A percentile compares a stretch with the other conserved stretches of the same genome.
Conservation (phyloP, 2,329 filamentous ascomycete genomes). For the Plectosphaerella sp. region DNA sequence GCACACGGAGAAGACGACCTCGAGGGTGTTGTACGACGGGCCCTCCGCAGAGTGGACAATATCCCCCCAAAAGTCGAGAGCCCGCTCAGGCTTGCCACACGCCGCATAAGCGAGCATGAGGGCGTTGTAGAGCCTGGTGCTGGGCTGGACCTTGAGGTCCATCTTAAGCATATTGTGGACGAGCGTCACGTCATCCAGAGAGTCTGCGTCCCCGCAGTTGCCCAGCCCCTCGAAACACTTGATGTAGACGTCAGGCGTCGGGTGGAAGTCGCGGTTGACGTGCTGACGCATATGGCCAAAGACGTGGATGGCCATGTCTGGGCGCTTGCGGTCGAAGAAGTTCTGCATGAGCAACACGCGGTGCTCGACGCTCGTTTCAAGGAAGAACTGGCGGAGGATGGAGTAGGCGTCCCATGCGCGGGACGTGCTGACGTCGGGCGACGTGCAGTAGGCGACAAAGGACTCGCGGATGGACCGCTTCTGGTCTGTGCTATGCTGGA, state of each 20-base stretch:
- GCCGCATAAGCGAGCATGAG: slow-evolving; percentile 82
- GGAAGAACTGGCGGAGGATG: slow-evolving; percentile 60
- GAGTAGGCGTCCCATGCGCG: slow-evolving; percentile 63
- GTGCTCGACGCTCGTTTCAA: slow-evolving; percentile 58
- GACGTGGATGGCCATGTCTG: slow-evolving; percentile 80
- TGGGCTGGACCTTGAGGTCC: slow-evolving; percentile 73
- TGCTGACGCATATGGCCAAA: slow-evolving; percentile 94
- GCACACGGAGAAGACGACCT: slow-evolving; percentile 76
- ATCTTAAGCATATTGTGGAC: slow-evolving; percentile 94
- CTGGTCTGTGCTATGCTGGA: slow-evolving; percentile 66
- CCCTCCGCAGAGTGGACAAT: slow-evolving; percentile 83
- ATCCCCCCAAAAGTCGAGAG: slow-evolving; percentile 77
- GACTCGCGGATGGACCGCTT: slow-evolving; percentile 61
- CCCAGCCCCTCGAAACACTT: slow-evolving; percentile 73
- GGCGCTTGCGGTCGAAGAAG: slow-evolving; percentile 72
- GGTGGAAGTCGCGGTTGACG: slow-evolving; percentile 56
- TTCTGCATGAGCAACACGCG: slow-evolving; percentile 73
- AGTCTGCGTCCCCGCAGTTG: slow-evolving; percentile 32
- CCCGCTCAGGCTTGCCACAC: slow-evolving; percentile 60
- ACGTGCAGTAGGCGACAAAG: slow-evolving; percentile 64
- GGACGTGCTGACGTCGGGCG: slow-evolving; percentile 56
- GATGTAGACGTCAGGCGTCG: slow-evolving; percentile 71
- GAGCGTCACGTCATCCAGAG: slow-evolving; percentile 59
- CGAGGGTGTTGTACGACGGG: slow-evolving; percentile 74
- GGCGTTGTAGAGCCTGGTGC: slow-evolving; percentile 74